These are phyloP conservation scores for Aegilops speltoides DNA, from an alignment of 176 grass and related monocot species.

Conservation along the genomic window DNA sequence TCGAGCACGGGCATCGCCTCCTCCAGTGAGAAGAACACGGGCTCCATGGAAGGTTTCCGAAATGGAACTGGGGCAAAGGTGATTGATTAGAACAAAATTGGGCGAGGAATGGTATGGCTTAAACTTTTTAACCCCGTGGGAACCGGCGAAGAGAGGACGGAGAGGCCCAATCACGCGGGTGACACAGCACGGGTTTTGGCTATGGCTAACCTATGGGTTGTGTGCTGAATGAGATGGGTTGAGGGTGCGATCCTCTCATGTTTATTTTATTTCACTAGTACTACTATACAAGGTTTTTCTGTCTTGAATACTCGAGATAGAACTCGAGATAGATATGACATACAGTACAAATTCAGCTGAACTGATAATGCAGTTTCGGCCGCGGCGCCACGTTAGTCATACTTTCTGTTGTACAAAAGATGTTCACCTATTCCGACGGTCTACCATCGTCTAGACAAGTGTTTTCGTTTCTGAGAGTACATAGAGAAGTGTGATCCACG, in stretches of 20 bases:
- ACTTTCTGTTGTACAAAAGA: neutral
- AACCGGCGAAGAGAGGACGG: neutral
- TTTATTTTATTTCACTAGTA: neutral
- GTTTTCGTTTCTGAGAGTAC: neutral
- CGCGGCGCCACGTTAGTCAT: neutral
- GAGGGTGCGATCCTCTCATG: neutral
- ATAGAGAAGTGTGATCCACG: neutral
- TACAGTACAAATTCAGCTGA: neutral
- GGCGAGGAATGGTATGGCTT: neutral
- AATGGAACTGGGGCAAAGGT: neutral
- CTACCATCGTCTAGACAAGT: neutral
- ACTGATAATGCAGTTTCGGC: neutral
- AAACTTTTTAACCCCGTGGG: neutral
- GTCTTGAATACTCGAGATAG: neutral
- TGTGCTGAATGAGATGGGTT: neutral
- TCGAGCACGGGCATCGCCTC: conserved; percentile 1
- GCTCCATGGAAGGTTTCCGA: conserved; percentile 34
- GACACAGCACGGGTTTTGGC: neutral
- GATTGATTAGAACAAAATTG: neutral
- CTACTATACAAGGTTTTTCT: neutral
- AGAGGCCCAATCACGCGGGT: neutral
- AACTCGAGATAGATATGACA: neutral
- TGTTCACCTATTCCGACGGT: neutral
- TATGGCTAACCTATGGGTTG: neutral
- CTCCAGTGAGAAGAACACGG: conserved; percentile 53